Evolutionary conservation across 106 monocot species (phyloP).

Genomic region (Amphibolis antarctica): DNA sequence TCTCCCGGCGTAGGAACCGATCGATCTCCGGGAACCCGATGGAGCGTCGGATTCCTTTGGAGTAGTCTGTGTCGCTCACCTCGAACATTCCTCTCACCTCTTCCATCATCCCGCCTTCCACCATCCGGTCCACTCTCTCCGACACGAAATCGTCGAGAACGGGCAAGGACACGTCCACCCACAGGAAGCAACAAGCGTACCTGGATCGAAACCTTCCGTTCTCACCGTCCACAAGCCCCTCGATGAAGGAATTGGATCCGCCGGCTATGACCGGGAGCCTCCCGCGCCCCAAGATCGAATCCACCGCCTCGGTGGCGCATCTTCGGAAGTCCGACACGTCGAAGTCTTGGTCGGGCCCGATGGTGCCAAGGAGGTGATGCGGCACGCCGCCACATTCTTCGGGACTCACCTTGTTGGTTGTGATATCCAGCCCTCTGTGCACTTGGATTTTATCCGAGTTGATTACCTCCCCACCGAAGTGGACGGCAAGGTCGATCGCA

Average conservation of each 20-base stretch:
- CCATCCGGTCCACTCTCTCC: constrained; percentile 20
- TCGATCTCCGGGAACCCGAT: constrained; percentile 27
- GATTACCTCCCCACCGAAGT: constrained; percentile 36
- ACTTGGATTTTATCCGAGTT: constrained; percentile 81
- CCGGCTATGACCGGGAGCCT: constrained; percentile 51
- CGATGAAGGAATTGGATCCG: constrained; percentile 62
- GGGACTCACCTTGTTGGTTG: constrained; percentile 54
- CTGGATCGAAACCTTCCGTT: constrained; percentile 19
- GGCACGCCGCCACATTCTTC: constrained; percentile 35
- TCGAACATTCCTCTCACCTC: constrained; percentile 16
- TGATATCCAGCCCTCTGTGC: constrained; percentile 40
- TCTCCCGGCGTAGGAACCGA: constrained; percentile 5
- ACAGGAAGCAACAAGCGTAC: constrained; percentile 49
- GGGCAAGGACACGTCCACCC: constrained; percentile 36
- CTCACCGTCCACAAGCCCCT: constrained; percentile 31
- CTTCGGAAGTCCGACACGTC: constrained; percentile 31
- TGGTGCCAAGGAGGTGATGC: constrained; percentile 53
- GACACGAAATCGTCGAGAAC: constrained; percentile 21
- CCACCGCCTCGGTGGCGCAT: constrained; percentile 9
- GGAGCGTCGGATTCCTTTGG: constrained; percentile 12
- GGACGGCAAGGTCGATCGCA: constrained; percentile 41
- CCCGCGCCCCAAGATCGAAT: constrained; percentile 24
- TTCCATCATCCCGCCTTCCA: constrained; percentile 10
- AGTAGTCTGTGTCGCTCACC: constrained; percentile 2
- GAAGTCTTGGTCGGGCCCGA: constrained; percentile 43